These are phyloP conservation scores for Glycyrrhiza uralensis DNA, from an alignment of 306 rosid genomes.

Conservation along the genomic window DNA sequence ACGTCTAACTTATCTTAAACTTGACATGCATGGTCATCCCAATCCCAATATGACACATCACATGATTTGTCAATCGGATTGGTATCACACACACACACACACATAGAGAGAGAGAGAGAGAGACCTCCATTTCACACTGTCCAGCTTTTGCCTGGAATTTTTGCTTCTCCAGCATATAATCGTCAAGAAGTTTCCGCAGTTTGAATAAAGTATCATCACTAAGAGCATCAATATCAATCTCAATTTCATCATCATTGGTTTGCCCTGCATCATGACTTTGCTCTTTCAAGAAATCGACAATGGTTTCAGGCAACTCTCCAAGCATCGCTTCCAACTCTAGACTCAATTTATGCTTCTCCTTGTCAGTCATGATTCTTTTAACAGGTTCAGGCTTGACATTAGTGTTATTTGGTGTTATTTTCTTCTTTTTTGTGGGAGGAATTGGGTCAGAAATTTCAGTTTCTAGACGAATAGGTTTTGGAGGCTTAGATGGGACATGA, in stretches of 20 bases:
- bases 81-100: background rate
- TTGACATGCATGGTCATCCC: background rate
- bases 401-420: slow-evolving; percentile 35
- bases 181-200: slow-evolving; percentile 73
- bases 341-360: slow-evolving; percentile 69
- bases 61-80: background rate
- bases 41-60: background rate
- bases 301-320: slow-evolving; percentile 70
- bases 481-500: slow-evolving; percentile 46
- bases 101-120: background rate
- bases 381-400: slow-evolving; percentile 40
- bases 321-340: slow-evolving; percentile 64
- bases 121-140: slow-evolving; percentile 81
- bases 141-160: slow-evolving; percentile 44
- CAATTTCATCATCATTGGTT: slow-evolving; percentile 79
- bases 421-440: slow-evolving; percentile 61
- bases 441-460: slow-evolving; percentile 33
- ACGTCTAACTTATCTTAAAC: background rate
- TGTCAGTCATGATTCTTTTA: slow-evolving; percentile 46
- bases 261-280: slow-evolving; percentile 50
- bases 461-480: slow-evolving; percentile 37
- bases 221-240: slow-evolving; percentile 80
- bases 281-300: slow-evolving; percentile 70
- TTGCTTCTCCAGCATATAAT: slow-evolving; percentile 62
- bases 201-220: slow-evolving; percentile 68